Evolutionary conservation across 768 basidiomycete species (phyloP), one percentile per base, ranked within the genome.

Genomic region (Boletus reticuloceps): DNA sequence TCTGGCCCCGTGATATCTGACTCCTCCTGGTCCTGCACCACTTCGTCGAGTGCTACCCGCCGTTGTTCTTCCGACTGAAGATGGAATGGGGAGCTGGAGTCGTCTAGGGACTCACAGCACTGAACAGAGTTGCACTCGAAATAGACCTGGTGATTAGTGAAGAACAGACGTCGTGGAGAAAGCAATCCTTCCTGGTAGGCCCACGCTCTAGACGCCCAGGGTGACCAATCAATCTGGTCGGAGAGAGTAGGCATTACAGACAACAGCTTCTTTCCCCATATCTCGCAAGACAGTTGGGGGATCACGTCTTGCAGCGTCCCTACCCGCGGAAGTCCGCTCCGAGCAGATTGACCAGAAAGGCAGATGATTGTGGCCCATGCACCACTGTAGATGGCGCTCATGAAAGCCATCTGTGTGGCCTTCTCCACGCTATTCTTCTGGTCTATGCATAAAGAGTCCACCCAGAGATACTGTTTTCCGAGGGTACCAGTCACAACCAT

Each of bases 91-190:
- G 63, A 64, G 34, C 9, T 22, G 5, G 52, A 46, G n/a, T 64
- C 50, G 12, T 58, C 50, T 1, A 56, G 8, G 17, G 57, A 63
- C 3, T 64, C 56, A n/a, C 56, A 58, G 6, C 59, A 59, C 37
- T 50, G 51, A 7, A 53, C 16, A 8, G 50, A 38, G 20, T 56
- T 59, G 25, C 58, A 64, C 37, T 61, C 59, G 11, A 61, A 66
- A 27, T 61, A 63, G 14, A 65, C 55, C 10, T 65, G 58, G 19
- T 60, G 52, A 9, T 54, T 49, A 1, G 64, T 66, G 47, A 65
- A 63, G 59, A 63, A 59, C 14, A 60, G 40, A 32, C 50, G 47
- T 20, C 61, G 58, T 0, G 48, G 50, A 3, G 64, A 67, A 31
- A 63, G 54, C 12, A 65, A 14, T 1, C 57, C 55, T 36, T 64